Evolutionary conservation across 2,329 filamentous ascomycete genomes (phyloP), one percentile per base, ranked within the genome.

Genomic region (Helotiales sp.): DNA sequence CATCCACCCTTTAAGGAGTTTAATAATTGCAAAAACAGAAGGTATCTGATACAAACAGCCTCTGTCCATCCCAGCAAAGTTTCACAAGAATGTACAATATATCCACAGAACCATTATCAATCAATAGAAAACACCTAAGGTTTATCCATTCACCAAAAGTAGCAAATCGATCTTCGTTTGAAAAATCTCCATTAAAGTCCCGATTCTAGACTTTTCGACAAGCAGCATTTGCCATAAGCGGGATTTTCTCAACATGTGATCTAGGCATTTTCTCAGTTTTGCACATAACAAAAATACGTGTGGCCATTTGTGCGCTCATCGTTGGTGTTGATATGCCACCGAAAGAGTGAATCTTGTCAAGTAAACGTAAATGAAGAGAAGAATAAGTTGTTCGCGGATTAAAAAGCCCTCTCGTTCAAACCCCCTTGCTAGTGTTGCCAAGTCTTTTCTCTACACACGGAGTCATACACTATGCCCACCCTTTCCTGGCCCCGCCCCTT

Each of bases 261-360:
- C 67, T 60, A 66, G 67, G 67, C 43, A 69, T 63, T 57, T 61
- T 55, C n/a, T 69, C 58, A 32, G 67, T 64, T 67, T 61, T 69
- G 52, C 59, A 65, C 13, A n/a, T 34, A 47, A 63, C 61, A 67
- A 67, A 60, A 62, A 67, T 67, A 64, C 30, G 30, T 34, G 15
- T 47, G 30, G 61, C 65, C 54, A 67, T 67, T 61, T 54, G 45
- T 50, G 30, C 30, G 60, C 47, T 54, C 20, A 52, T 63, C 34
- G n/a, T 63, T 40, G 60, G 40, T 62, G 40, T 62, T 49, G 45
- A 24, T 62, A 17, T 24, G 59, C 22, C 22, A 34, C 4, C n/a
- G 47, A 63, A 26, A 55, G 24, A 15, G 17, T 40, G 47, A 63
- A 52, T 40, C 40, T 45, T 45, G 40, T 45, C 7, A 45, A 20